Percentiles rank a stretch among this genome's conserved stretches.
Conservation (phyloP, 225 moss, liverwort and hornwort genomes). For the Pleurozium schreberi region DNA sequence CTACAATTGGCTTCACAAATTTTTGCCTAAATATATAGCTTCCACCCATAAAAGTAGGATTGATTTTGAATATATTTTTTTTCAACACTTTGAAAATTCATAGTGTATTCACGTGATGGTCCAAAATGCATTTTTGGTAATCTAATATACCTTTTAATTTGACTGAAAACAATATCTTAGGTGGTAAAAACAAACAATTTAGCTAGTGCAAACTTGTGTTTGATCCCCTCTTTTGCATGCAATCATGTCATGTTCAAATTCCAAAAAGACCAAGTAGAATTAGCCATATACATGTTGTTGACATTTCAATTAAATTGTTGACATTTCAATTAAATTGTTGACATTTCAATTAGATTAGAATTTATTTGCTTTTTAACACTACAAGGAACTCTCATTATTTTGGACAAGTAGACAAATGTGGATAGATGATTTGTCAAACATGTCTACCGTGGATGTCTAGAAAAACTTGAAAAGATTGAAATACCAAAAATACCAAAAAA, state of each 20-base stretch:
- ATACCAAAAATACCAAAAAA: no score
- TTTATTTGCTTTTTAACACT: no score
- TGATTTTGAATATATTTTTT: background rate
- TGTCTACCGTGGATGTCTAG: no score
- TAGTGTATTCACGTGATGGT: background rate
- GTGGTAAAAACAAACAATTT: no score
- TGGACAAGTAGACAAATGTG: no score
- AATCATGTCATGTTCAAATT: background rate
- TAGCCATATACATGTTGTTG: background rate
- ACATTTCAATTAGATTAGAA: no score
- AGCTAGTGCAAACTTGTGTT: background rate
- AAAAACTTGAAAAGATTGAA: no score
- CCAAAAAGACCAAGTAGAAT: background rate
- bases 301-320: background rate
- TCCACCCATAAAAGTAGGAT: background rate
- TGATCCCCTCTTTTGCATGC: background rate
- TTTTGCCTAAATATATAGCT: background rate
- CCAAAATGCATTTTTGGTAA: background rate
- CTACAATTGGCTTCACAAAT: background rate
- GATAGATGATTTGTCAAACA: no score
- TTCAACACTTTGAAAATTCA: background rate
- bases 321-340: background rate
- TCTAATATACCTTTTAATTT: no score
- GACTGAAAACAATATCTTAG: no score
- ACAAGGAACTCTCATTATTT: no score